Base-by-base conservation (phyloP, 805 yeast species). In the Yarrowia sp. region DNA sequence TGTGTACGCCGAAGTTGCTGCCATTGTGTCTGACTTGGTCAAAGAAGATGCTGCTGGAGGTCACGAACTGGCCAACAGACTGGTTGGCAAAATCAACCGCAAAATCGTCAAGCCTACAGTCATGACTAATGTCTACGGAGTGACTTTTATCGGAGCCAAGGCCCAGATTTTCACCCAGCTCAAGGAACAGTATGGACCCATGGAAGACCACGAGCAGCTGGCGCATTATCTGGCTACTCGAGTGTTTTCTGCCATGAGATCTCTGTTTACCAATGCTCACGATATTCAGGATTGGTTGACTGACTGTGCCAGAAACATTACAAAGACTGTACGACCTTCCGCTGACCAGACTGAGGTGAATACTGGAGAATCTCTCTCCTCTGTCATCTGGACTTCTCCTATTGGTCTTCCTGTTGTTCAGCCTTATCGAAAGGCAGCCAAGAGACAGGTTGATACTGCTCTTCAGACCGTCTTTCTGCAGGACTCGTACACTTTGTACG, bases 361-460 rank as follows among this genome's bases (percentile, higher is more conserved):
- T 1, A 47, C 64, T 39, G 31, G 69, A 28, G 86, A 83, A 65
- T 87, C 84, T 71, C 84, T 90, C 82, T 85, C 96, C 0, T 85
- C 96, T 4, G 97, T 95, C 8, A 91, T 95, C 70, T 95, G 99
- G 99, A 95, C 99, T 0, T 88, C 98, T 0, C 98, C 99, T 0
- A 77, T 93, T 43, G 97, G 97, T 3, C 79, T 95, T 67, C 97
- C 98, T 1, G 92, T 96, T 73, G 99, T 95, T 17, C 99, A 95
- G 75, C 99, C 99, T 1, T 95, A 95, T 74, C 83, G 99, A 70
- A 83, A 86, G 33, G 77, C 81, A 50, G 84, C 83, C 69, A 84
- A 83, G 68, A 86, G 82, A 69, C 86, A 86, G 67, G 84, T 95
- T 9, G 75, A 79, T n/a, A 93, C 99, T 0, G 88, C 88, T 69